Conservation (phyloP, 306 rosid genomes). For the Trifolium pratense region DNA sequence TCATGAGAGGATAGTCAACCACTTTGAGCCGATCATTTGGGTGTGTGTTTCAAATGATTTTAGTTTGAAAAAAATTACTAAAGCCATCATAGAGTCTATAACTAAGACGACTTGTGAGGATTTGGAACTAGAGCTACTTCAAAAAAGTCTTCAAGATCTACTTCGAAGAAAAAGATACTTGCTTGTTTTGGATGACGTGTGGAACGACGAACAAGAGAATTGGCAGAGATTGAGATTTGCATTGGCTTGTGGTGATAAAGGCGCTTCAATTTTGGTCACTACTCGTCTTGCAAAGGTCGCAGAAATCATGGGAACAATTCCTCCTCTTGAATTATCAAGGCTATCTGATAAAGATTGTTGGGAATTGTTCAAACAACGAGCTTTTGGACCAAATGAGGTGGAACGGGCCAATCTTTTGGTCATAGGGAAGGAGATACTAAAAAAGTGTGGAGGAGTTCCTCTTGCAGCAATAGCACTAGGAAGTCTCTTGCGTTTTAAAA, state of each 20-base stretch:
- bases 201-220: not conserved
- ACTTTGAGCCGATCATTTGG: conserved; percentile 26
- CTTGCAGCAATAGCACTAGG: conserved; percentile 36
- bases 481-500: conserved; percentile 30
- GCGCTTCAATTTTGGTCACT: conserved; percentile 25
- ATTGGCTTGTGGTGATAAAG: conserved; percentile 27
- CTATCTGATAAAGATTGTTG: not conserved
- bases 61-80: not conserved
- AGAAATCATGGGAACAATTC: conserved; percentile 16
- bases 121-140: not conserved
- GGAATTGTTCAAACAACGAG: conserved; percentile 22
- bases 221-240: not conserved
- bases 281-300: conserved; percentile 31
- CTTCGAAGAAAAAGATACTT: conserved; percentile 28
- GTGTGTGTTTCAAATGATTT: conserved; percentile 30
- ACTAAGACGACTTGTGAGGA: not conserved
- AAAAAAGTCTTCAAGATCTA: not conserved
- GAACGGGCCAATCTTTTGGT: not conserved
- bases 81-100: conserved; percentile 3
- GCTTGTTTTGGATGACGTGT: conserved; percentile 7
- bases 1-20: conserved; percentile 26
- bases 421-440: conserved; percentile 11
- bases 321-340: not conserved
- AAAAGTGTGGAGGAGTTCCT: conserved; percentile 31
- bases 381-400: conserved; percentile 6